Evolutionary conservation across 2,329 filamentous ascomycete species (phyloP).

Genomic region (Akanthomyces muscarius): DNA sequence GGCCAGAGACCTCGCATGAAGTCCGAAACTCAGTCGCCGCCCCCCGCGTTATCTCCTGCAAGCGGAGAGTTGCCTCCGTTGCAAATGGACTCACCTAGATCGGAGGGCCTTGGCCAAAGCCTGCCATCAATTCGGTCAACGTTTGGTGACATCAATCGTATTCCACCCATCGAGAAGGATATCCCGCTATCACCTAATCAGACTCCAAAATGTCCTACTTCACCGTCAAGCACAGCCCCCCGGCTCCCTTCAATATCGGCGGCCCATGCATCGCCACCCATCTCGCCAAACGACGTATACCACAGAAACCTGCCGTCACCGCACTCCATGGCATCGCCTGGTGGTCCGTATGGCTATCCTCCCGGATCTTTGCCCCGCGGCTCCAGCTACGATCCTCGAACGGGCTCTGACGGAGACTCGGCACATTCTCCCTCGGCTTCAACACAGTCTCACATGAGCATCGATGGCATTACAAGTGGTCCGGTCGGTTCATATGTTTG

Average conservation of each 20-base stretch:
- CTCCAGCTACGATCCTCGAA: slow-evolving; percentile 2
- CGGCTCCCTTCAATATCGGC: slow-evolving; percentile 30
- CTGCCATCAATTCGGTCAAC: slow-evolving; percentile 39
- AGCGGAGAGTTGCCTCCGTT: slow-evolving; percentile 35
- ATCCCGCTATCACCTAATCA: slow-evolving; percentile 24
- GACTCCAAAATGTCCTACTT: slow-evolving; percentile 29
- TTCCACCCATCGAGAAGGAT: slow-evolving; percentile 32
- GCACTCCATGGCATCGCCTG: slow-evolving; percentile 36
- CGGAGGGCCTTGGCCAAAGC: slow-evolving; percentile 32
- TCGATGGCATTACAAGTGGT: slow-evolving; percentile 53
- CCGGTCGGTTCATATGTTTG: slow-evolving; percentile 55
- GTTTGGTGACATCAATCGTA: slow-evolving; percentile 33
- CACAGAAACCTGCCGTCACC: slow-evolving; percentile 46
- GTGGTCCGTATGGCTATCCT: slow-evolving; percentile 34
- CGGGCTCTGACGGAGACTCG: slow-evolving; percentile 5
- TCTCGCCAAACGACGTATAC: slow-evolving; percentile 47
- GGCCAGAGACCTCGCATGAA: slow-evolving; percentile 18
- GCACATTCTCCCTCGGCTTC: slow-evolving; percentile 9
- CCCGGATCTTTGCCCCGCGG: slow-evolving; percentile 23
- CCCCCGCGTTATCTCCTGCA: slow-evolving; percentile 22
- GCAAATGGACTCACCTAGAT: slow-evolving; percentile 34
- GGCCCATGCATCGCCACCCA: slow-evolving; percentile 40
- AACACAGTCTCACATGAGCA: slow-evolving; percentile 24
- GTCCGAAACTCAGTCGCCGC: slow-evolving; percentile 24
- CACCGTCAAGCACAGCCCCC: slow-evolving; percentile 32